A percentile compares a stretch with the other conserved stretches of the same genome.
phyloP scores from a whole-genome alignment of 192 early-diverging fungal genomes.

The Backusella luteola region DNA sequence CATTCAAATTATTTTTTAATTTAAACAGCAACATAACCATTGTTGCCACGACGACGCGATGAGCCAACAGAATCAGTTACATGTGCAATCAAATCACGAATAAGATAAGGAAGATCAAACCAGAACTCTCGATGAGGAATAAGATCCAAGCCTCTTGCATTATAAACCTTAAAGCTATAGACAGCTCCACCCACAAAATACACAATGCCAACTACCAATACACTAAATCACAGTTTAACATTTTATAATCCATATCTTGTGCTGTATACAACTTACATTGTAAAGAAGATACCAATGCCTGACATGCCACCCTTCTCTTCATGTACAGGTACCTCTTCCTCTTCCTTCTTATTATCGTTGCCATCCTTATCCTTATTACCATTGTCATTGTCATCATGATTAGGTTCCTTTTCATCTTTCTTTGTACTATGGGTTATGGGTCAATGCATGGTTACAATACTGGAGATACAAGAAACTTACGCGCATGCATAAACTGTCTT shows the following conservation, averaged over 20 bases:
- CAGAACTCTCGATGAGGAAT: slow-evolving; percentile 30
- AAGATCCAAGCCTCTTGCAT: slow-evolving; percentile 35
- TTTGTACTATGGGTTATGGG: neutral
- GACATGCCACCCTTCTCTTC: slow-evolving; percentile 12
- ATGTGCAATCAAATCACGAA: slow-evolving; percentile 23
- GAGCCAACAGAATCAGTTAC: slow-evolving; percentile 23
- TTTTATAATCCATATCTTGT: neutral
- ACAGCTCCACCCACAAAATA: slow-evolving; percentile 39
- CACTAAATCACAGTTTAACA: neutral
- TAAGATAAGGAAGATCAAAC: slow-evolving; percentile 13
- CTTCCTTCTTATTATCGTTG: neutral
- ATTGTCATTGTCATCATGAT: neutral
- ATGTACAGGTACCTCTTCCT: neutral
- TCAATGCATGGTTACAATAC: neutral
- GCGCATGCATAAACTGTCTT: slow-evolving; percentile 25
- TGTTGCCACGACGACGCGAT: slow-evolving; percentile 27
- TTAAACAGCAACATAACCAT: slow-evolving; percentile 35
- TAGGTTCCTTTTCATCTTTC: slow-evolving; percentile 9
- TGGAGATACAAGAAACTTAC: neutral
- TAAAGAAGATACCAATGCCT: slow-evolving; percentile 21
- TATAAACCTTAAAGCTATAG: slow-evolving; percentile 35
- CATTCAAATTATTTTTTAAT: neutral
- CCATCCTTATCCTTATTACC: neutral
- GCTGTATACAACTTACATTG: slow-evolving; percentile 9
- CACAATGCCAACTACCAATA: neutral